phyloP scores from a whole-genome alignment of 352 stramenopile genomes.

The Phytopythium delawarense region DNA sequence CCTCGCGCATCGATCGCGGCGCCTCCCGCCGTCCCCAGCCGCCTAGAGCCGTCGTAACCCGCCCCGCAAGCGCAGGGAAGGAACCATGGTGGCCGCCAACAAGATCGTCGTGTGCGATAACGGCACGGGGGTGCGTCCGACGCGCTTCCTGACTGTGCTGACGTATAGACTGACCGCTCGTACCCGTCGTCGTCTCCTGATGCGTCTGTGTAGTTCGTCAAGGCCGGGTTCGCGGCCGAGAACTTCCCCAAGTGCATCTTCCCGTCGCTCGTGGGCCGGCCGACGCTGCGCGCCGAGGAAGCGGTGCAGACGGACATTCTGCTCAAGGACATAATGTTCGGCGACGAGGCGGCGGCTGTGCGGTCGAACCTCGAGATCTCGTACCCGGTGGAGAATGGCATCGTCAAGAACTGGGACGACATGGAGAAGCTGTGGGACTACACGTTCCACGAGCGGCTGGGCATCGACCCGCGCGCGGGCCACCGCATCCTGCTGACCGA shows the following conservation, averaged over 20 bases:
- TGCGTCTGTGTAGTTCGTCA: conserved; percentile 65
- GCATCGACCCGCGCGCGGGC: conserved; percentile 51
- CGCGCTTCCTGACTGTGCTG: neutral
- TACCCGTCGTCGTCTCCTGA: neutral
- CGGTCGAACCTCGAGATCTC: conserved; percentile 85
- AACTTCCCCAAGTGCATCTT: conserved; percentile 95
- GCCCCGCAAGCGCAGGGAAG: neutral
- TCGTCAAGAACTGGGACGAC: conserved; percentile 97
- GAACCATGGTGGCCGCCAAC: conserved; percentile 78
- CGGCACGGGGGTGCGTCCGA: conserved; percentile 66
- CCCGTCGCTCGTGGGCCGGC: conserved; percentile 91
- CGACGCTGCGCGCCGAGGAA: conserved; percentile 93
- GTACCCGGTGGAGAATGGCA: conserved; percentile 94
- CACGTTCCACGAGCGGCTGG: conserved; percentile 91
- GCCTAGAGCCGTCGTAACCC: neutral
- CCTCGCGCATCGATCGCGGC: neutral
- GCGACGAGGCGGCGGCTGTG: conserved; percentile 89
- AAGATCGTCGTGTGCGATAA: conserved; percentile 89
- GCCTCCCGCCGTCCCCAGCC: neutral
- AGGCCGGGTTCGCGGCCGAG: conserved; percentile 92
- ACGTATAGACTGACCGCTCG: too few species aligned
- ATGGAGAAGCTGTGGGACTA: conserved; percentile 98
- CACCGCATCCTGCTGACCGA: conserved; percentile 92
- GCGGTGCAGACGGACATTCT: conserved; percentile 80
- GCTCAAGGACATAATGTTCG: conserved; percentile 94